Percentiles rank a stretch among this genome's conserved stretches.
phyloP scores from a whole-genome alignment of 129 eudicot species.

The Tagetes erecta region DNA sequence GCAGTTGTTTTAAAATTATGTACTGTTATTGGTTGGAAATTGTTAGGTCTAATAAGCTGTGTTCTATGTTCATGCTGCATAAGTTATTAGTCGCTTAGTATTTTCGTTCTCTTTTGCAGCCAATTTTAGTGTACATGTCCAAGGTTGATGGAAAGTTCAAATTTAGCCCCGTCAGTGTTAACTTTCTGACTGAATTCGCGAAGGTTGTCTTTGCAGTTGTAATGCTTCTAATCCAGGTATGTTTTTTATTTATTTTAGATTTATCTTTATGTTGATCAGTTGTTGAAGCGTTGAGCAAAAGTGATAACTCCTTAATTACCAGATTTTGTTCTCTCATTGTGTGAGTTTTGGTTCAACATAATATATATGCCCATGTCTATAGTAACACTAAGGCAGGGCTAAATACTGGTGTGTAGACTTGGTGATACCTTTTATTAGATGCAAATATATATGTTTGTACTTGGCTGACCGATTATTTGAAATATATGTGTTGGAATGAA shows the following conservation, averaged over 20 bases:
- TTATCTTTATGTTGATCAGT: neutral
- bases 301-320: neutral
- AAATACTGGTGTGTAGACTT: neutral
- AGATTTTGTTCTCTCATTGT: neutral
- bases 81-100: conserved; percentile 19
- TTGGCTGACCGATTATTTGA: no score
- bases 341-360: conserved; percentile 14
- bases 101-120: conserved; percentile 48
- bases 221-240: conserved; percentile 92
- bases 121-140: conserved; percentile 92
- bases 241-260: neutral
- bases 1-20: neutral
- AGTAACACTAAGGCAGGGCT: neutral
- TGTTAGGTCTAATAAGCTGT: conserved; percentile 13
- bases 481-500: no score
- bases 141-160: conserved; percentile 98
- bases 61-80: conserved; percentile 18
- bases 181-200: conserved; percentile 86
- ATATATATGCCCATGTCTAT: conserved; percentile 7
- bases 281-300: conserved; percentile 6
- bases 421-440: no score
- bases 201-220: conserved; percentile 89
- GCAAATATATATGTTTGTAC: neutral
- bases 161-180: conserved; percentile 97
- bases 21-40: conserved; percentile 11